Percentiles rank a stretch among this genome's conserved stretches.
phyloP scores from a whole-genome alignment of 352 stramenopile genomes.

The Pythium monospermum region DNA sequence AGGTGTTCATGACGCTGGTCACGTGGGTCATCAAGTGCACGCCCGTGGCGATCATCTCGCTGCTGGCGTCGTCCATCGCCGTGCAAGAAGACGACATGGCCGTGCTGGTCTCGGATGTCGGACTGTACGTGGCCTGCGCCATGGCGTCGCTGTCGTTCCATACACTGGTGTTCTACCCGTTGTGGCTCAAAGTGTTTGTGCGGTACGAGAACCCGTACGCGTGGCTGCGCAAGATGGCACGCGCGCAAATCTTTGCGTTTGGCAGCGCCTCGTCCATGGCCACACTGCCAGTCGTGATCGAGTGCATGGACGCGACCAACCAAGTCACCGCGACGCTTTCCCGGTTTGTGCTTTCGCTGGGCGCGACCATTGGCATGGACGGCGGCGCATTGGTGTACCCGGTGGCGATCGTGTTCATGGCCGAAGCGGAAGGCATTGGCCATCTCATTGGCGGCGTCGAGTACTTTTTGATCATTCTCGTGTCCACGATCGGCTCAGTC shows the following conservation, averaged over 20 bases:
- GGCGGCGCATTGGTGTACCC: constrained; percentile 26
- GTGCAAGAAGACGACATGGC: constrained; percentile 25
- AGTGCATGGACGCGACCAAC: constrained; percentile 28
- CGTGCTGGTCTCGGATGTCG: constrained; percentile 30
- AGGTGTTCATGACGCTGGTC: constrained; percentile 38
- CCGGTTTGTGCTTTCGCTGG: constrained; percentile 30
- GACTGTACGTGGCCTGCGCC: constrained; percentile 32
- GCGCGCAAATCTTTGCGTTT: constrained; percentile 34
- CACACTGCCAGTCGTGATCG: constrained; percentile 35
- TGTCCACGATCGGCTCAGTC: constrained; percentile 26
- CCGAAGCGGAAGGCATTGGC: constrained; percentile 19
- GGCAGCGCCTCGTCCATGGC: constrained; percentile 38
- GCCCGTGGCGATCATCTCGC: constrained; percentile 34
- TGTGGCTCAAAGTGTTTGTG: constrained; percentile 24
- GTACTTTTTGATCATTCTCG: constrained; percentile 29
- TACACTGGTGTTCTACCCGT: constrained; percentile 34
- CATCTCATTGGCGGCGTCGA: constrained; percentile 24
- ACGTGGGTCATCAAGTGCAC: constrained; percentile 36
- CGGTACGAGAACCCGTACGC: constrained; percentile 24
- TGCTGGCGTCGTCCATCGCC: constrained; percentile 29
- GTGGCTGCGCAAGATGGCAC: constrained; percentile 29
- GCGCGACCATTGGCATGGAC: constrained; percentile 32
- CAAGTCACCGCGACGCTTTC: constrained; percentile 20
- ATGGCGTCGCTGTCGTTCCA: constrained; percentile 18
- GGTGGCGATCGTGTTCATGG: constrained; percentile 38